Evolutionary conservation across 2,329 filamentous ascomycete species (phyloP).

Genomic region (Trichoderma asperellum): DNA sequence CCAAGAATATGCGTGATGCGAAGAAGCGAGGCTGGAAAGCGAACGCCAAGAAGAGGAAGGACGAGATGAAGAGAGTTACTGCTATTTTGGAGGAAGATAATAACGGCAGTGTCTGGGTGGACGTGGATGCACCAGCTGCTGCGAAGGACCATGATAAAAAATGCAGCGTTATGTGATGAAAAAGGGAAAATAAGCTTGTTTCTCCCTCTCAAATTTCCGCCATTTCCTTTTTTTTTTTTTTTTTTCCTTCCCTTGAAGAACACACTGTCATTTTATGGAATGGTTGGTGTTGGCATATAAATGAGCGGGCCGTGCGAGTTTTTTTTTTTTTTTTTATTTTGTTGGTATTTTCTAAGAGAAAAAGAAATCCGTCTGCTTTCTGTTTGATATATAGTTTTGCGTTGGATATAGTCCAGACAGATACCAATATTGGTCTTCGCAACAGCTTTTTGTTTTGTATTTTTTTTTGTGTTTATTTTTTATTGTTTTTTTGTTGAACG

Average conservation of each 20-base stretch:
- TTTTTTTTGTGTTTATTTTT: not conserved
- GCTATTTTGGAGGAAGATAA: conserved; percentile 33
- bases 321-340: not conserved
- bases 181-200: not conserved
- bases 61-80: conserved; percentile 37
- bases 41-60: conserved; percentile 46
- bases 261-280: not conserved
- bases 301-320: conserved; percentile 1
- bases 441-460: not conserved
- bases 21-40: conserved; percentile 59
- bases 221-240: not conserved
- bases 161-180: conserved; percentile 57
- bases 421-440: not conserved
- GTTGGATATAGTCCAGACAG: conserved; percentile 8
- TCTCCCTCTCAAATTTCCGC: not conserved
- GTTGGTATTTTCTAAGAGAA: not conserved
- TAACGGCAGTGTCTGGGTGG: conserved; percentile 58
- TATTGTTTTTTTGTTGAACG: not conserved
- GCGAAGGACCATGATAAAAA: conserved; percentile 49
- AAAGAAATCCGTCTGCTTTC: not conserved
- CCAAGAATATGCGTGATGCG: conserved; percentile 65
- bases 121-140: conserved; percentile 54
- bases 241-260: not conserved
- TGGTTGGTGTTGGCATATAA: not conserved
- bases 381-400: not conserved